phyloP scores from a whole-genome alignment of 208 protist genomes.

The Leishmania lainsoni region DNA sequence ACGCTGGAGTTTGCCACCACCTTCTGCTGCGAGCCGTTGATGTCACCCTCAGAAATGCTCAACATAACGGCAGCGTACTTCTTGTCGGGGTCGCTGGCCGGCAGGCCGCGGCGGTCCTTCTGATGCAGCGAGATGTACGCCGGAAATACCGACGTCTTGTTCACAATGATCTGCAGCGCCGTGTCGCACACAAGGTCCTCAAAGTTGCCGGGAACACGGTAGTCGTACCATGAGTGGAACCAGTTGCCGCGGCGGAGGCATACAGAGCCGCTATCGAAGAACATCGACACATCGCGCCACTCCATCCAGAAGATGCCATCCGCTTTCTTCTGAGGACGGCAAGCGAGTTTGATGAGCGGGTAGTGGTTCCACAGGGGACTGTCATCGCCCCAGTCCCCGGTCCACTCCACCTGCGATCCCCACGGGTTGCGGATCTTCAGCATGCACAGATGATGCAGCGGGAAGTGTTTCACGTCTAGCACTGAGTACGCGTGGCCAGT shows the following conservation, averaged over 20 bases:
- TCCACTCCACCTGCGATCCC: constrained; percentile 75
- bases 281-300: constrained; percentile 70
- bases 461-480: constrained; percentile 58
- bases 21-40: constrained; percentile 33
- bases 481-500: constrained; percentile 71
- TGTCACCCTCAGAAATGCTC: constrained; percentile 38
- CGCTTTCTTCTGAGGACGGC: constrained; percentile 44
- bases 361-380: constrained; percentile 56
- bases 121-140: constrained; percentile 55
- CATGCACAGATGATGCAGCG: constrained; percentile 50
- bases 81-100: constrained; percentile 35
- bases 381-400: constrained; percentile 55
- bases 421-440: constrained; percentile 76
- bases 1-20: constrained; percentile 39
- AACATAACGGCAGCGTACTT: constrained; percentile 61
- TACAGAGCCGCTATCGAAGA: constrained; percentile 64
- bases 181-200: constrained; percentile 39
- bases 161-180: constrained; percentile 46
- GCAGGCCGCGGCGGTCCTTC: constrained; percentile 57
- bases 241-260: constrained; percentile 56
- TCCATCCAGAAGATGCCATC: constrained; percentile 80
- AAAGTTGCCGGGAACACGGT: constrained; percentile 53
- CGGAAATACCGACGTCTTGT: constrained; percentile 32
- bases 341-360: constrained; percentile 52
- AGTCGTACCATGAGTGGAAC: constrained; percentile 51